These are phyloP conservation scores for Gaeumannomyces tritici DNA, from an alignment of 2,329 filamentous ascomycete species.

Conservation along the genomic window DNA sequence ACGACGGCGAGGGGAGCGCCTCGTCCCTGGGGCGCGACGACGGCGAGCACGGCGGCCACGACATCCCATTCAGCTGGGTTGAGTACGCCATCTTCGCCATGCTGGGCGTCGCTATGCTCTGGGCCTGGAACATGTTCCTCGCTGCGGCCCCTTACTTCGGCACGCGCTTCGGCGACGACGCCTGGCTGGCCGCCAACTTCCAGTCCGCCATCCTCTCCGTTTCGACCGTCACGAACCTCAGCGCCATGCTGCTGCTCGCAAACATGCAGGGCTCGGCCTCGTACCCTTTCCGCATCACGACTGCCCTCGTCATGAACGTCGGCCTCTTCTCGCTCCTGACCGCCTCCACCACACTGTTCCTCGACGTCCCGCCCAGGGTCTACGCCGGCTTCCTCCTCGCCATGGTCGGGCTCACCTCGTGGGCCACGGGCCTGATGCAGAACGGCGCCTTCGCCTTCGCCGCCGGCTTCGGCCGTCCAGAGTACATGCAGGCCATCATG, in stretches of 20 bases:
- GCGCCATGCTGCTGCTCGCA: conserved; percentile 65
- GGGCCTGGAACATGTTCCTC: conserved; percentile 99
- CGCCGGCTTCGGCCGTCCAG: conserved; percentile 69
- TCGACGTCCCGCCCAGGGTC: conserved; percentile 45
- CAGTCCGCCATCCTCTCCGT: conserved; percentile 83
- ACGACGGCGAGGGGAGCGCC: conserved; percentile 11
- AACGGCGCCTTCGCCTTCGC: conserved; percentile 93
- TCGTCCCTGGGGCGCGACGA: conserved; percentile 17
- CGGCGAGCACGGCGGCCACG: conserved; percentile 12
- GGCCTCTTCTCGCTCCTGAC: conserved; percentile 68
- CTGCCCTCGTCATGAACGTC: conserved; percentile 69
- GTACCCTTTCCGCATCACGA: conserved; percentile 78
- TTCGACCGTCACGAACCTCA: conserved; percentile 75
- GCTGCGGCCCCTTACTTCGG: conserved; percentile 92
- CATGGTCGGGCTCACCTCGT: conserved; percentile 71
- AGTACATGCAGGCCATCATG: conserved; percentile 97
- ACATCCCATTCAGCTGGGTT: conserved; percentile 65
- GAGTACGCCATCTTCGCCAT: conserved; percentile 81
- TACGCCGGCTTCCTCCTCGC: conserved; percentile 78
- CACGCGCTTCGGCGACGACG: conserved; percentile 61
- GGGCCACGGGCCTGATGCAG: conserved; percentile 78
- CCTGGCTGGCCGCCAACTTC: conserved; percentile 70
- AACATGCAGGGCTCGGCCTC: conserved; percentile 74
- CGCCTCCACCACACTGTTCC: conserved; percentile 64
- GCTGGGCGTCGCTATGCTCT: conserved; percentile 87